phyloP scores from a whole-genome alignment of 1,284 basidiomycete genomes.

The Cystobasidium slooffiae region DNA sequence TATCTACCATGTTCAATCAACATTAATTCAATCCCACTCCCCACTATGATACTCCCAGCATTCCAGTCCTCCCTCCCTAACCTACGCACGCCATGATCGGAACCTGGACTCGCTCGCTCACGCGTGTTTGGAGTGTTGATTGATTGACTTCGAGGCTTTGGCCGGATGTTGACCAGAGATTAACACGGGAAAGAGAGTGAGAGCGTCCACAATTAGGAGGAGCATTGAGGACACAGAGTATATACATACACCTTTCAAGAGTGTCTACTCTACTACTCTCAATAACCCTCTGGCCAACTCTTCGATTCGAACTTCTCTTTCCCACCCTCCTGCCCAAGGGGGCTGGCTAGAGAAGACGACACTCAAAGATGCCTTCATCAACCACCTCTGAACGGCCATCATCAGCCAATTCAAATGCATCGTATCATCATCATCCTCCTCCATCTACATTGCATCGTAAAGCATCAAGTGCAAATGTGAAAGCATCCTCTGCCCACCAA shows the following conservation, averaged over 20 bases:
- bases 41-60: background rate
- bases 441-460: slow-evolving; percentile 10
- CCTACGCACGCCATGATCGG: background rate
- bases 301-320: background rate
- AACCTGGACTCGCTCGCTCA: background rate
- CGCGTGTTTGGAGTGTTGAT: slow-evolving; percentile 34
- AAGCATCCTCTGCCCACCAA: background rate
- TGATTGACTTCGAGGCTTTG: no score
- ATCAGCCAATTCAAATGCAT: slow-evolving; percentile 7
- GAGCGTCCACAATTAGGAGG: background rate
- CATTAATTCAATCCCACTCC: no score
- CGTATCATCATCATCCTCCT: background rate
- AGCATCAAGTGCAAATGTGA: slow-evolving; percentile 21
- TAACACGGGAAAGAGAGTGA: no score
- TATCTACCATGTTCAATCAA: no score
- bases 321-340: slow-evolving; percentile 5
- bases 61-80: background rate
- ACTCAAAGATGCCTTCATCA: slow-evolving; percentile 4
- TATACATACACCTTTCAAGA: background rate
- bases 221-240: background rate
- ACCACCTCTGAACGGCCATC: slow-evolving; percentile 4
- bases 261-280: background rate
- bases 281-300: background rate
- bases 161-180: no score
- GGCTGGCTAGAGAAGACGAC: slow-evolving; percentile 20